Percentiles rank a stretch among this genome's conserved stretches.
Evolutionary conservation across 305 asterid species (phyloP).

Genomic region (Fraxinus albicans): DNA sequence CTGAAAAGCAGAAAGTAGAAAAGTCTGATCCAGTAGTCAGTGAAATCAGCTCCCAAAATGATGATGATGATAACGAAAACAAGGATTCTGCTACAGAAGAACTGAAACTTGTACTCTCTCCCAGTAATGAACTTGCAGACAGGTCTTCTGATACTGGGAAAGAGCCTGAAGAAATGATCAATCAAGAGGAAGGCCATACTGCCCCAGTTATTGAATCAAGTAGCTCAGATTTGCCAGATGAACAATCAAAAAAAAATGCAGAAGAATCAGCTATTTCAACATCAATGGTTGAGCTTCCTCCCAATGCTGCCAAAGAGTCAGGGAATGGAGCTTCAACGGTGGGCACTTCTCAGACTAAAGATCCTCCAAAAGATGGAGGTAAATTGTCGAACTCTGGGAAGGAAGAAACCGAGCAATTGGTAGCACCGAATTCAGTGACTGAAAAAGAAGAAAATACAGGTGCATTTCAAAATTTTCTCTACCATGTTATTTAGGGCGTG

Average conservation of each 20-base stretch:
- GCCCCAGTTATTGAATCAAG: constrained; percentile 33
- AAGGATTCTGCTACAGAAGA: constrained; percentile 40
- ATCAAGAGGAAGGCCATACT: constrained; percentile 34
- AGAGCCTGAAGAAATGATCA: constrained; percentile 35
- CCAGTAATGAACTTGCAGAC: constrained; percentile 31
- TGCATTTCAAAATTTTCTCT: constrained; percentile 26
- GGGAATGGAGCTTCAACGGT: constrained; percentile 39
- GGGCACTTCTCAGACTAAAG: constrained; percentile 40
- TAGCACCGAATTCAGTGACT: constrained; percentile 34
- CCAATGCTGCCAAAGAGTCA: constrained; percentile 53
- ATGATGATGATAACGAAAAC: constrained; percentile 38
- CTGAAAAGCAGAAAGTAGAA: constrained; percentile 45
- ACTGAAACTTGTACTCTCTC: constrained; percentile 38
- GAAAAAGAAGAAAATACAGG: constrained; percentile 51
- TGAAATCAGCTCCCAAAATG: constrained; percentile 26
- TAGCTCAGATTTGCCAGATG: constrained; percentile 41
- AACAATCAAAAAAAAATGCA: constrained; percentile 36
- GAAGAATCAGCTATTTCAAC: constrained; percentile 39
- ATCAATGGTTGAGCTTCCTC: constrained; percentile 51
- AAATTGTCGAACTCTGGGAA: constrained; percentile 41
- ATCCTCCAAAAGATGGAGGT: constrained; percentile 54
- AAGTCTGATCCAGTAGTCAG: constrained; percentile 37
- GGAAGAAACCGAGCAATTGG: constrained; percentile 43
- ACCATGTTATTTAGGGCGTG: not conserved
- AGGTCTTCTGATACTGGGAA: constrained; percentile 36